phyloP scores from a whole-genome alignment of 2,329 filamentous ascomycete species.

The Calonectria henricotiae region DNA sequence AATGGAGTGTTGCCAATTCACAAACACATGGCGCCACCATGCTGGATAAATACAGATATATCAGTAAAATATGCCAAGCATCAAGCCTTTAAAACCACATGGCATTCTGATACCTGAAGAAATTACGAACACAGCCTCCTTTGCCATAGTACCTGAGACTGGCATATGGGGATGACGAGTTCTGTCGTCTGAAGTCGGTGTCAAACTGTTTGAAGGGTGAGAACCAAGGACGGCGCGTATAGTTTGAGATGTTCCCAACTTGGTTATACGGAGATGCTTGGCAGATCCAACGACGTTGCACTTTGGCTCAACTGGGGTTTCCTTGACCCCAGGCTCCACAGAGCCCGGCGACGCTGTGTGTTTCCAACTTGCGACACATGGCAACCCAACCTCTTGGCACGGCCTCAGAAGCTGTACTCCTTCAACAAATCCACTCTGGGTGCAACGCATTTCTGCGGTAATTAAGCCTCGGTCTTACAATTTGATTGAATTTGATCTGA shows the following conservation, averaged over 20 bases:
- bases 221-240: conserved; percentile 2
- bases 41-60: not conserved
- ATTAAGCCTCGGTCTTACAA: not conserved
- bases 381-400: conserved; percentile 21
- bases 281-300: not conserved
- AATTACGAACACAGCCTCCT: conserved; percentile 14
- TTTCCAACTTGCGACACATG: conserved; percentile 31
- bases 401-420: conserved; percentile 13
- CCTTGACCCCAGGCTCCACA: not conserved
- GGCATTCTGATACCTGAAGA: conserved; percentile 12
- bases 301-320: not conserved
- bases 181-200: conserved; percentile 33
- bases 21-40: not conserved
- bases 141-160: conserved; percentile 2
- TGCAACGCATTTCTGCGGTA: not conserved
- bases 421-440: conserved; percentile 2
- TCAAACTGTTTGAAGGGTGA: conserved; percentile 23
- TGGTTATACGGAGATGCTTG: conserved; percentile 18
- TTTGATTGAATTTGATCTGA: too few relatives aligned
- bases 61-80: not conserved
- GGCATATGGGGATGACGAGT: conserved; percentile 29
- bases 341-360: conserved; percentile 21
- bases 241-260: conserved; percentile 28
- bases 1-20: not conserved
- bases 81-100: not conserved